Evolutionary conservation across 1,284 basidiomycete species (phyloP), one percentile per base, ranked within the genome.

Genomic region (Cerioporus squamosus): DNA sequence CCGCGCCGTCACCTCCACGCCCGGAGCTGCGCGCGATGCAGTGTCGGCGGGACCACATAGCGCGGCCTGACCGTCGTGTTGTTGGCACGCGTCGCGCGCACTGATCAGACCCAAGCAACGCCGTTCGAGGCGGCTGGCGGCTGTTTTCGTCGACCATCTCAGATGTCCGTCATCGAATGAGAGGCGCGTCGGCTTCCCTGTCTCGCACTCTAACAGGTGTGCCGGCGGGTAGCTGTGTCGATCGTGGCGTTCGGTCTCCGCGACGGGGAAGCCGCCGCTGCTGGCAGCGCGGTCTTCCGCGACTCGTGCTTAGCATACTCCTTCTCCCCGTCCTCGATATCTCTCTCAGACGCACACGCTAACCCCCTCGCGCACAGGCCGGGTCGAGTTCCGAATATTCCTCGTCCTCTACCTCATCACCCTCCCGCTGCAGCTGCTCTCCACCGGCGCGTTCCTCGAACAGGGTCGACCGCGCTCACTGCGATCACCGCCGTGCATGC

Each of bases 401-500:
- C 79, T 93, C 46, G 63, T 77, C 39, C 62, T 88, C 1, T 95
- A 92, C 75, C 79, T 88, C 60, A 44, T 93, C 53, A 87, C 90
- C 6, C 81, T 93, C 8, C 85, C 86, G 17, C 79, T 95, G 55
- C 90, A 94, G 74, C 82, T 94, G 46, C 60, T 96, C 53, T 89
- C 91, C 10, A 93, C 86, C 22, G 89, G 90, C 43, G 82, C 91
- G 0, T 75, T 95, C 63, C 77, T 95, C 31, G 72, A 85, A 64
- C 93, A 95, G 76, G 91, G 91, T 81, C 84, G 18, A 85, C 81
- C 0, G 77, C 82, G 1, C 79, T 95, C 29, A 82, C 87, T 8
- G 82, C 85, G 17, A 67, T 95, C 55, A 92, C 92, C 0, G 86
- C 91, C 0, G 78, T 95, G 6, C 93, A 88, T 72, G 84, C 85